Evolutionary conservation across 306 rosid genomes (phyloP).

Genomic region (Vigna nakashimae): DNA sequence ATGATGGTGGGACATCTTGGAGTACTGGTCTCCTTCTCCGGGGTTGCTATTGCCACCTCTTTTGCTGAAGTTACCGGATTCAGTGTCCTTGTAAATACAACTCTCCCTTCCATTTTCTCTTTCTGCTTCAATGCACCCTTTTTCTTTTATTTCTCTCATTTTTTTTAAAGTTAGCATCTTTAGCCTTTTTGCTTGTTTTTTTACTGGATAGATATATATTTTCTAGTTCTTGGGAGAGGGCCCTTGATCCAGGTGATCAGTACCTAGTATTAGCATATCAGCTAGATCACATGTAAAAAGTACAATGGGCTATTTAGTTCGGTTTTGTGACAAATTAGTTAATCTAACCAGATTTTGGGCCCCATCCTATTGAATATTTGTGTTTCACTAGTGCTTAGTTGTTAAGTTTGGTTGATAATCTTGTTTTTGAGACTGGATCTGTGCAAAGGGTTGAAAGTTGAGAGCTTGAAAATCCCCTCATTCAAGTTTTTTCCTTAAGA

Average conservation of each 20-base stretch:
- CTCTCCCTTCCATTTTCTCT: slow-evolving; percentile 2
- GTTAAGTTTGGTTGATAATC: not conserved
- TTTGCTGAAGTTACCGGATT: slow-evolving; percentile 62
- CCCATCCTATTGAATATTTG: not conserved
- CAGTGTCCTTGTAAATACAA: slow-evolving; percentile 52
- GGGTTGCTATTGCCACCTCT: slow-evolving; percentile 61
- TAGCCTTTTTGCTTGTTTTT: not conserved
- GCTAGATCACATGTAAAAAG: not conserved
- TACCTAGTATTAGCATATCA: not conserved
- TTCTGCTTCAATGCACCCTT: not conserved
- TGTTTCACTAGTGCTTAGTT: not conserved
- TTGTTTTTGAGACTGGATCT: slow-evolving; percentile 7
- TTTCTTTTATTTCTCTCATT: not conserved
- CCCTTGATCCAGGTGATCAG: slow-evolving; percentile 7
- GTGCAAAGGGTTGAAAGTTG: not conserved
- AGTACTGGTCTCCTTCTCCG: slow-evolving; percentile 49
- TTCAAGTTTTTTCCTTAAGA: not conserved
- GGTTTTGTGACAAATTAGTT: not conserved
- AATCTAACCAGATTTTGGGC: not conserved
- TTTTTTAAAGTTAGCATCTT: too few species aligned
- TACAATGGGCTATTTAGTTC: not conserved
- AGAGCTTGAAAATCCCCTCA: not conserved
- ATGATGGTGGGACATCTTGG: slow-evolving; percentile 64
- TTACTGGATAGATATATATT: not conserved
- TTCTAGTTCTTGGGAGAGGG: slow-evolving; percentile 7